Base-by-base conservation (phyloP, 306 rosid genomes). In the Cercis canadensis region DNA sequence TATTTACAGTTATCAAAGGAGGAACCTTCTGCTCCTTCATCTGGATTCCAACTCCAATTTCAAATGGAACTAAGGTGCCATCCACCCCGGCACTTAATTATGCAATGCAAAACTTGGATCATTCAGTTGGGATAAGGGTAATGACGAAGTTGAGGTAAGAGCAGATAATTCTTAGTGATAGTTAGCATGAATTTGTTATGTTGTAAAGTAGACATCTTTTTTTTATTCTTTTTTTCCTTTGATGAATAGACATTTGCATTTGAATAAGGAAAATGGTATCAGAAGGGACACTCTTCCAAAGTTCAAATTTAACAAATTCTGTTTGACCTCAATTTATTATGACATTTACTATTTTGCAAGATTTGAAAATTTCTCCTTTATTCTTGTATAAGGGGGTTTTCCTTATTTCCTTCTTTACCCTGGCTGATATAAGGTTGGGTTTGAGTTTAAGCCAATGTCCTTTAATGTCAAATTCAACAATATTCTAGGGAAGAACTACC, bases 41-140 rank as follows among this genome's bases (percentile, higher is more conserved):
- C 78, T 2, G 76, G 54, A 77, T 72, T 78, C 88, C 93, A n/a
- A 66, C 82, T 11, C 86, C 87, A 3, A 78, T 82, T 62, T 46
- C 94, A 56, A 67, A 81, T 15, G 85, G 79, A 16, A 66, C 77
- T 11, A 76, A 53, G 61, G 90, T 72, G 63, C 43, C 83, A 1
- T 29, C 75, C 17, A 7, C 59, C 10, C 81, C 89, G 11, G 76
- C 82, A 7, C 45, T 83, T 10, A 76, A 36, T 15, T 87, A 91
- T 79, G 36, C 78, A 7, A 61, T 89, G 36, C 78, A 7, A 61
- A 89, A 1, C 82, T 89, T 17, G 82, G 83, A 1, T 82, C 96
- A 4, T 95, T 95, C 87, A 95, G 97, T 74, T 95, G 99, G 99
- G 99, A 95, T 60, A 96, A 95, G 84, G 99, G 89, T 39, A 72